Conservation (phyloP, 768 basidiomycete species). For the Tulasnella sp. region DNA sequence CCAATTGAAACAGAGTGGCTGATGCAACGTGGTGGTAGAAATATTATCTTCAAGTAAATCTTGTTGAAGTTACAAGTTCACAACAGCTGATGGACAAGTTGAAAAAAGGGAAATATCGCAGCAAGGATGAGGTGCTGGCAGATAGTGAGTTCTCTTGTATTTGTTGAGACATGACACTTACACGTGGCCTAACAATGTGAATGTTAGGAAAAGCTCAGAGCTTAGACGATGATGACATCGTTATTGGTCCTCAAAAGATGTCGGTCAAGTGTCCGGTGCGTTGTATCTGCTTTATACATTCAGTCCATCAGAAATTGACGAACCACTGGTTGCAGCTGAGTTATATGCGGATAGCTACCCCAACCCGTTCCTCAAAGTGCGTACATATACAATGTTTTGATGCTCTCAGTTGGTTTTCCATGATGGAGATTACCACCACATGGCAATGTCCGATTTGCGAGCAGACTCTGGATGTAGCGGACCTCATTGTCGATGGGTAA, state of each 20-base stretch:
- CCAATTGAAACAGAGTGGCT: too few species aligned
- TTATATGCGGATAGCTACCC: conserved; percentile 69
- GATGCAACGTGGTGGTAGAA: conserved; percentile 37
- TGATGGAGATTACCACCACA: conserved; percentile 94
- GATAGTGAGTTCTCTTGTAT: conserved; percentile 40
- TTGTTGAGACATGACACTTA: too few species aligned
- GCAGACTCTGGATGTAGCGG: conserved; percentile 56
- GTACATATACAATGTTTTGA: conserved; percentile 94
- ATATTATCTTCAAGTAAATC: conserved; percentile 72
- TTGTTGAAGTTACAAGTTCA: conserved; percentile 67
- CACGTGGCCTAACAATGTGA: too few species aligned
- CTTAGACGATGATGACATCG: conserved; percentile 90
- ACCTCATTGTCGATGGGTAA: conserved; percentile 87
- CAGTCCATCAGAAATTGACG: too few species aligned
- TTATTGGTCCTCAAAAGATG: conserved; percentile 80
- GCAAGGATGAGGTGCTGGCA: conserved; percentile 47
- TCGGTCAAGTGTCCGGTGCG: conserved; percentile 88
- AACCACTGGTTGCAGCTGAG: too few species aligned
- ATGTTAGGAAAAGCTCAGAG: too few species aligned
- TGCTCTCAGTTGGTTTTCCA: conserved; percentile 80
- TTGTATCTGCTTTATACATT: conserved; percentile 10
- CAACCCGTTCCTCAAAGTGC: conserved; percentile 77
- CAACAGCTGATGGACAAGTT: conserved; percentile 56
- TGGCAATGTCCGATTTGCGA: conserved; percentile 94
- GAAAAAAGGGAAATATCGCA: conserved; percentile 51